These are phyloP conservation scores for Phytophthora hibernalis DNA, from an alignment of 352 stramenopile species.

Conservation along the genomic window DNA sequence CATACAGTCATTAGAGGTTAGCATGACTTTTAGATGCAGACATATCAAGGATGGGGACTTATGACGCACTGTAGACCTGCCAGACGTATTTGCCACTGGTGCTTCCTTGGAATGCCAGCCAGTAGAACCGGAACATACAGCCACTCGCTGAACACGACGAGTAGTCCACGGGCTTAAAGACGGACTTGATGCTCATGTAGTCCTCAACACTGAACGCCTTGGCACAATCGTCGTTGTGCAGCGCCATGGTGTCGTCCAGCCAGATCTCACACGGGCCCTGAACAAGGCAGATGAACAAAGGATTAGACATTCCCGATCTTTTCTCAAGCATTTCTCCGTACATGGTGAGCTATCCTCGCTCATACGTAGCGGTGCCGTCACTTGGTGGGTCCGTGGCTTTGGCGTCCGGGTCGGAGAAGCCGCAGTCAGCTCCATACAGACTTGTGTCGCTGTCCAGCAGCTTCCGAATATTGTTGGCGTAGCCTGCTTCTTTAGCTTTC, in stretches of 20 bases:
- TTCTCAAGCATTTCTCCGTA: background rate
- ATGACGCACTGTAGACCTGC: slow-evolving; percentile 42
- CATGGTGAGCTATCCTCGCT: slow-evolving; percentile 18
- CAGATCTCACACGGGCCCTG: slow-evolving; percentile 39
- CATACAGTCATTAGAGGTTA: too few species aligned
- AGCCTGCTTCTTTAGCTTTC: background rate
- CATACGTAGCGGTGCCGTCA: slow-evolving; percentile 27
- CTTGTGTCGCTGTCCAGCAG: slow-evolving; percentile 19
- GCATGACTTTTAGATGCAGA: too few species aligned
- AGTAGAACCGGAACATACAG: slow-evolving; percentile 46
- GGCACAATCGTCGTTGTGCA: slow-evolving; percentile 37
- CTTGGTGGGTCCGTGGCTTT: slow-evolving; percentile 15
- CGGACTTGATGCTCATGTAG: slow-evolving; percentile 34
- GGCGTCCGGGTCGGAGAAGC: slow-evolving; percentile 18
- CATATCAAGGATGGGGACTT: too few species aligned
- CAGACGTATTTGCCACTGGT: slow-evolving; percentile 27
- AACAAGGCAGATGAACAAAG: too few species aligned
- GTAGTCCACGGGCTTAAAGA: slow-evolving; percentile 24
- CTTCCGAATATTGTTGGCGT: slow-evolving; percentile 11
- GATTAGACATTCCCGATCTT: background rate
- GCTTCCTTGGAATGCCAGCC: slow-evolving; percentile 36
- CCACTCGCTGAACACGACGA: slow-evolving; percentile 9
- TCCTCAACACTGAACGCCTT: slow-evolving; percentile 17
- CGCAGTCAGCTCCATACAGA: slow-evolving; percentile 22
- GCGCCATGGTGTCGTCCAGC: slow-evolving; percentile 36